Base-by-base conservation (phyloP, 805 yeast genomes). In the Zygotorulaspora florentina region DNA sequence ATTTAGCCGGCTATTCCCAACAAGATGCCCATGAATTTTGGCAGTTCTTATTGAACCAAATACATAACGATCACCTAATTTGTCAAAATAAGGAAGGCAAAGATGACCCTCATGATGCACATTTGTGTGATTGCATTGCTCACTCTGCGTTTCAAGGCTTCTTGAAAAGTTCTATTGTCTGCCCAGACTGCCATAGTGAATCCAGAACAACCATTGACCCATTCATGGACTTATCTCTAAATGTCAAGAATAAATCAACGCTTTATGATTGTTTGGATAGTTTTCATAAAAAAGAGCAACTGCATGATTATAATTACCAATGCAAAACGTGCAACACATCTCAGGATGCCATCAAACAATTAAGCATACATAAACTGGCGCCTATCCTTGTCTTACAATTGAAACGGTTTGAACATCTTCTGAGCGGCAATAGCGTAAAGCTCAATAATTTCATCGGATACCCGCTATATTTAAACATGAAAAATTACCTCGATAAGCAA, bases 11-110 rank as follows among this genome's bases (percentile, higher is more conserved):
- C 1, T 90, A 90, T 55, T 85, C 93, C 29, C 97, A 93, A 66
- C 99, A 93, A 66, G 99, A 93, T 64, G 98, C 99, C 0, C 99
- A 93, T 67, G 99, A 93, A 66, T 93, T 91, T 66, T 84, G 95
- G 84, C 97, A 93, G 62, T 90, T 91, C 62, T 60, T 91, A 25
- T 72, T 91, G 31, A 86, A 91, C 65, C 95, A 89, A 65, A 66
- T 93, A 46, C 99, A 93, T 46, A 57, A 60, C 33, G 73, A 67
- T 29, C 54, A 65, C 23, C 54, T 51, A 34, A 44, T 42, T 13
- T 47, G 50, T 9, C 42, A 46, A 2, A 49, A 54, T 12, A 50
- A 53, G 26, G 51, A 52, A 3, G 45, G 33, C n/a, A 50, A 45
- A 9, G 39, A 36, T 27, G 34, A 45, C 25, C 25, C 25, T 37